Base-by-base conservation (phyloP, 345 rosid species). In the Cochlearia excelsa region DNA sequence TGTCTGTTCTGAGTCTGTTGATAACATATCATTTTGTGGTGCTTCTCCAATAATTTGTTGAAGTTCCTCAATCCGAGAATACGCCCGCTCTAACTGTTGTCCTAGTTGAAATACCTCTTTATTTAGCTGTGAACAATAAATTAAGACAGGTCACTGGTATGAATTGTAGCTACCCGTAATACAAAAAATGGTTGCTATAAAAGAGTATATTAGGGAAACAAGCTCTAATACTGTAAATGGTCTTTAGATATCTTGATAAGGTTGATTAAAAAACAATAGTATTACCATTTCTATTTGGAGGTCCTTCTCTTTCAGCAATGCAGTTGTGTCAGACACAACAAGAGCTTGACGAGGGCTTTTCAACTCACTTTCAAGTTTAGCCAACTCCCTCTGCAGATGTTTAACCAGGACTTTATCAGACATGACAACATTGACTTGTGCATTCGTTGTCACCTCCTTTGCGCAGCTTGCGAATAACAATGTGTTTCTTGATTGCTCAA, bases 401-500 rank as follows among this genome's bases (percentile, higher is more conserved):
- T 82, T 92, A 45, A 92, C 87, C 68, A 92, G 70, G 31, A 82
- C 84, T 82, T 86, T 92, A 75, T 88, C 94, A 56, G 97, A 84
- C 82, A 92, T 66, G 46, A 92, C 87, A 26, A 88, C 87, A 39
- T 89, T 86, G 69, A 93, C 88, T 67, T 80, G 91, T 42, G 97
- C 99, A 74, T 83, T 86, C 35, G 94, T 93, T 46, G 84, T 40
- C 78, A 93, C 95, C 73, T 86, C 97, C 73, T 89, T 89, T 8
- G 99, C 99, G 74, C 97, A 89, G 59, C 95, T 84, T 46, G 99
- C 99, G 61, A 93, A 93, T 71, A 93, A 63, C 66, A 93, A 86
- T 26, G 94, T 89, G 64, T 93, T 93, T 66, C 97, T 83, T 52
- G 99, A 83, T 66, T 93, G 97, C 70, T 93, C 99, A 46, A 87